Base-by-base conservation (phyloP, 768 basidiomycete species). In the Brasilioporus rufonigricans region DNA sequence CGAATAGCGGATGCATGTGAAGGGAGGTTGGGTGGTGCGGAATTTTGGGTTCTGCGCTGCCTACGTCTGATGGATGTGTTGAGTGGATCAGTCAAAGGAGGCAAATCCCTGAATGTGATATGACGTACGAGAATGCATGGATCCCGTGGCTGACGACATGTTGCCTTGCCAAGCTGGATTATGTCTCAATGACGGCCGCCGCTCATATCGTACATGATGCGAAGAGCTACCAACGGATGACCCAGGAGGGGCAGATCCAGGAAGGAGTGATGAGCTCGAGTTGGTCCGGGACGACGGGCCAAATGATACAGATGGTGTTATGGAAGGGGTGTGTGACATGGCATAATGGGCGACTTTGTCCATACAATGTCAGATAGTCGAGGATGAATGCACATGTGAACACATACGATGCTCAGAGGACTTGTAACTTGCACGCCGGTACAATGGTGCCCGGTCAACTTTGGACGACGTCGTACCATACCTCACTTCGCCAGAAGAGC, bases 1-100 rank as follows among this genome's bases (percentile, higher is more conserved):
- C 82, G 46, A 87, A 76, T 0, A 87, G 69, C 5, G 85, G 85
- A 61, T 87, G 85, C 79, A 87, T 82, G 62, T 82, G 78, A 24
- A 82, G 63, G 38, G 76, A 51, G 61, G 76, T 61, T 59, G 71
- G 63, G 23, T 55, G 55, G 31, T 61, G 62, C 2, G 57, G 61
- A 16, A 57, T 57, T 52, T 64, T 56, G 23, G 19, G 56, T 31
- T 71, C 72, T 48, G 58, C 45, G 41, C 64, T 66, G 48, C 65
- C 67, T 26, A 56, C 40, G 38, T 54, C 66, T 67, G 40, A 5
- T 32, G 24, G 23, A 19, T 33, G 46, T 16, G 11, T 49, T 19
- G 1, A n/a, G 57, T 60, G 47, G 32, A 55, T 56, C 53, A 50
- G 53, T 44, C 27, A 38, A 18, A 44, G 26, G 4, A 31, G 49